Evolutionary conservation across 352 stramenopile genomes (phyloP).

Genomic region (Globisporangium okanoganense): DNA sequence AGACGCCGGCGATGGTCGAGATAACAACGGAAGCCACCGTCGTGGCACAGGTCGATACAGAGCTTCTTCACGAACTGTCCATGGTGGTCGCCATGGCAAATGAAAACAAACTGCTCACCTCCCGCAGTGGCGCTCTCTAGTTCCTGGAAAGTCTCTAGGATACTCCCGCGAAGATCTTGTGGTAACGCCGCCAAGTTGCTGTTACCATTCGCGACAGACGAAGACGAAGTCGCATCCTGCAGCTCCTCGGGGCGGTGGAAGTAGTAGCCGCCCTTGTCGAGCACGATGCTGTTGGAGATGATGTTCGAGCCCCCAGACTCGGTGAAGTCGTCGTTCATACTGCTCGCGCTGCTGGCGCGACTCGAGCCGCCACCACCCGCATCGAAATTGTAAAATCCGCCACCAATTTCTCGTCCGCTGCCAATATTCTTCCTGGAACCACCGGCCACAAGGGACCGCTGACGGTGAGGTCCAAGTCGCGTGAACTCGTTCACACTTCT

Average conservation of each 20-base stretch:
- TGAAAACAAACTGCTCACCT: constrained; percentile 80
- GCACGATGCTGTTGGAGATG: constrained; percentile 57
- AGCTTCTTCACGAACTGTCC: constrained; percentile 67
- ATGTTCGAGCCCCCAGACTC: constrained; percentile 19
- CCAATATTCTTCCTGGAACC: constrained; percentile 16
- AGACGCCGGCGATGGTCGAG: constrained; percentile 46
- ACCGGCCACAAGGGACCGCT: constrained; percentile 26
- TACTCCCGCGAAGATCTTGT: constrained; percentile 33
- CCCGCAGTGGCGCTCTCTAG: constrained; percentile 44
- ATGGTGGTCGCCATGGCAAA: constrained; percentile 76
- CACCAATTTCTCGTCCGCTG: constrained; percentile 24
- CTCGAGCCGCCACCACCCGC: constrained; percentile 28
- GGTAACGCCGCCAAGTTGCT: constrained; percentile 14
- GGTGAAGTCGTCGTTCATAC: constrained; percentile 39
- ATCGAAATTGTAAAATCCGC: constrained; percentile 30
- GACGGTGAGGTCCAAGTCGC: constrained; percentile 13
- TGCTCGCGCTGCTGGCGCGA: constrained; percentile 43
- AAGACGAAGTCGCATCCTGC: background rate
- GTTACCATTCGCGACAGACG: background rate
- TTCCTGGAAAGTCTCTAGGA: constrained; percentile 59
- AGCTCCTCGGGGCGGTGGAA: constrained; percentile 41
- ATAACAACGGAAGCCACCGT: constrained; percentile 65
- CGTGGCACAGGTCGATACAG: constrained; percentile 60
- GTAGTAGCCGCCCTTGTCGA: constrained; percentile 69
- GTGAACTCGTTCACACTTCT: constrained; percentile 15